phyloP scores from a whole-genome alignment of 2,329 filamentous ascomycete species.

The Dendrostoma leiphaemia region DNA sequence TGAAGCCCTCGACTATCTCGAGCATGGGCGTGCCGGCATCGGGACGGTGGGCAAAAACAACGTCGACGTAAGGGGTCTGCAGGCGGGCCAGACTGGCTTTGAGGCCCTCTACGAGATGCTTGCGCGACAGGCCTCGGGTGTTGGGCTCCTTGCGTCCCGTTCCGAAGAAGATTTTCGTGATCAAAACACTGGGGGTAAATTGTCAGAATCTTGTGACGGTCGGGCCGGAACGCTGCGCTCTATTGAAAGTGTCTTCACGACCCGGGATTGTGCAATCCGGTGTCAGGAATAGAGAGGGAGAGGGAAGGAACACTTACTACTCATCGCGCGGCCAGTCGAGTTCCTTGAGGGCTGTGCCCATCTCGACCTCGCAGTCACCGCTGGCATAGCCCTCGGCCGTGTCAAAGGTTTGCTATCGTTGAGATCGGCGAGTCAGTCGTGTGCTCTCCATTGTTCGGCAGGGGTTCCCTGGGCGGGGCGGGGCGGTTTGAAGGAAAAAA shows the following conservation, averaged over 20 bases:
- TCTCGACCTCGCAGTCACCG: slow-evolving; percentile 48
- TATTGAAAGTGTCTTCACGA: too few species aligned
- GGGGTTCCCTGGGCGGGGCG: background rate
- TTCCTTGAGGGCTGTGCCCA: slow-evolving; percentile 51
- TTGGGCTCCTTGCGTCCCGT: slow-evolving; percentile 58
- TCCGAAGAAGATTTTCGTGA: slow-evolving; percentile 50
- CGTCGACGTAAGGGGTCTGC: slow-evolving; percentile 64
- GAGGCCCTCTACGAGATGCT: slow-evolving; percentile 55
- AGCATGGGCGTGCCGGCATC: slow-evolving; percentile 59
- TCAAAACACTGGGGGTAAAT: too few species aligned
- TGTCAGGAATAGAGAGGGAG: too few species aligned
- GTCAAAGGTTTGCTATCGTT: slow-evolving; percentile 46
- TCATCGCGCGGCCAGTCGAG: slow-evolving; percentile 52
- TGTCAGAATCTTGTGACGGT: too few species aligned
- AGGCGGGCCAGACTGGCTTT: slow-evolving; percentile 58
- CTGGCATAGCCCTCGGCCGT: slow-evolving; percentile 48
- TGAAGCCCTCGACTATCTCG: slow-evolving; percentile 57
- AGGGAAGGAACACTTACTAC: too few species aligned
- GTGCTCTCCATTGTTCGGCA: too few species aligned
- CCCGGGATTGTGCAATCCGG: too few species aligned
- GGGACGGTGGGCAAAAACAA: slow-evolving; percentile 61
- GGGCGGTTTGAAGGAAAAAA: too few species aligned
- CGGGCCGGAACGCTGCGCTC: too few species aligned
- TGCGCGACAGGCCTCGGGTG: slow-evolving; percentile 47
- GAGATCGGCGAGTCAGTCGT: slow-evolving; percentile 11